A percentile compares a stretch with the other conserved stretches of the same genome.
These are phyloP conservation scores for Amanita pseudoporphyria DNA, from an alignment of 768 basidiomycete species.

Conservation along the genomic window DNA sequence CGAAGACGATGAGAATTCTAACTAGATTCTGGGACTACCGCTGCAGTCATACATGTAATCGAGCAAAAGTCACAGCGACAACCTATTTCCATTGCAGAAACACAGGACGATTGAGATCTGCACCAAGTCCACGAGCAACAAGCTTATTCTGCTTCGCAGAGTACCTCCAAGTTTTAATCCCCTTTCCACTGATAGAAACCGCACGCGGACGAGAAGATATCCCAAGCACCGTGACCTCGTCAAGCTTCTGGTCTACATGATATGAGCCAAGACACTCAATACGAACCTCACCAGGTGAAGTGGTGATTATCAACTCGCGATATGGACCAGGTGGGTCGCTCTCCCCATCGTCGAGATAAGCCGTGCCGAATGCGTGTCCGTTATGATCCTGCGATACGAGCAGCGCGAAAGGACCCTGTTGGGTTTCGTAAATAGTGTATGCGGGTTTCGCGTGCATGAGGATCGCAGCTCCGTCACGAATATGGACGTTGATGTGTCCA, in stretches of 20 bases:
- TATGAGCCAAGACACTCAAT: conserved; percentile 32
- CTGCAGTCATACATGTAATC: no score
- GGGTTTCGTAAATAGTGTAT: conserved; percentile 63
- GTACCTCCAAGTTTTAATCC: conserved; percentile 30
- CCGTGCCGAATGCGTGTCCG: conserved; percentile 46
- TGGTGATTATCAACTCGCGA: conserved; percentile 37
- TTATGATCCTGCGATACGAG: conserved; percentile 43
- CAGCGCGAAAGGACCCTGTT: conserved; percentile 49
- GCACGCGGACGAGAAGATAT: conserved; percentile 27
- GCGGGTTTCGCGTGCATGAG: conserved; percentile 52
- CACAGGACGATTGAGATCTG: conserved; percentile 32
- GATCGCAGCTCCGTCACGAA: conserved; percentile 60
- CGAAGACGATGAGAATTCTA: no score
- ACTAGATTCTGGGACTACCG: no score
- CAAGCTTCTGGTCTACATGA: conserved; percentile 35
- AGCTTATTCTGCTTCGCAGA: conserved; percentile 28
- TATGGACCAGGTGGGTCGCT: conserved; percentile 47
- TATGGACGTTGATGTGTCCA: conserved; percentile 66
- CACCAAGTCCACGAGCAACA: conserved; percentile 24
- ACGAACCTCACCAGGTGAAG: conserved; percentile 22
- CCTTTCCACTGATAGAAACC: conserved; percentile 30
- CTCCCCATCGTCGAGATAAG: conserved; percentile 65
- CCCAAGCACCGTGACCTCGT: conserved; percentile 50
- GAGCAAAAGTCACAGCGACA: no score
- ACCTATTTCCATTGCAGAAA: conserved; percentile 17